These are phyloP conservation scores for Apiotrichum veenhuisii DNA, from an alignment of 1,284 basidiomycete genomes.

Conservation along the genomic window DNA sequence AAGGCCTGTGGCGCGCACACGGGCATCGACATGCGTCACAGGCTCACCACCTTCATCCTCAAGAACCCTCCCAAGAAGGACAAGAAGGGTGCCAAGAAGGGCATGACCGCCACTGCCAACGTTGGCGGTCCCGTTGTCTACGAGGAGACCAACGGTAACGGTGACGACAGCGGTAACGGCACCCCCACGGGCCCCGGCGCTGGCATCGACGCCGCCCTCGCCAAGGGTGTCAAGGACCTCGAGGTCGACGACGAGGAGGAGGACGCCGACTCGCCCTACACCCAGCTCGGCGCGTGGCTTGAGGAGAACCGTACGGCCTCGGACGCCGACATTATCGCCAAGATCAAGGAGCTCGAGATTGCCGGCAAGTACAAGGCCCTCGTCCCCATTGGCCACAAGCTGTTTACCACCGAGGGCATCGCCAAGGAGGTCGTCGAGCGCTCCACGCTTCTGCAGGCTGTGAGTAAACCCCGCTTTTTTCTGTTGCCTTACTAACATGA, in stretches of 20 bases:
- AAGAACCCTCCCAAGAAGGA: conserved; percentile 84
- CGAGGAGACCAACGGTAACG: conserved; percentile 33
- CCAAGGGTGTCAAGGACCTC: conserved; percentile 74
- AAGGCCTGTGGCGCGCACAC: conserved; percentile 96
- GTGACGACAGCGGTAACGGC: conserved; percentile 18
- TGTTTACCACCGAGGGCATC: conserved; percentile 73
- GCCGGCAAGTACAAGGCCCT: conserved; percentile 94
- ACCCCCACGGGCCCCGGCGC: conserved; percentile 40
- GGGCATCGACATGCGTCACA: conserved; percentile 93
- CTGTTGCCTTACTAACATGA: background rate
- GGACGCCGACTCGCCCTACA: conserved; percentile 79
- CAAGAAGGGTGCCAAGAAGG: conserved; percentile 61
- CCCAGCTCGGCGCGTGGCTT: conserved; percentile 79
- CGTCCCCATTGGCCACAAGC: conserved; percentile 76
- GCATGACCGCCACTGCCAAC: conserved; percentile 48
- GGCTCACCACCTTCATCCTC: conserved; percentile 91
- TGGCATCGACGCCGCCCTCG: conserved; percentile 53
- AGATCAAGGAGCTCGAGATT: conserved; percentile 86
- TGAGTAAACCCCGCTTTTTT: conserved; percentile 47
- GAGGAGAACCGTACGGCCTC: conserved; percentile 61
- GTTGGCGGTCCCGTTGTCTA: conserved; percentile 45
- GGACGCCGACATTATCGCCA: conserved; percentile 67
- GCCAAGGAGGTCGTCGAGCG: conserved; percentile 70
- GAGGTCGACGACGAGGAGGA: conserved; percentile 80
- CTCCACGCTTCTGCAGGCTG: conserved; percentile 74